Evolutionary conservation across 495 filamentous ascomycete species (phyloP).

Genomic region (Haplographium delicatum): DNA sequence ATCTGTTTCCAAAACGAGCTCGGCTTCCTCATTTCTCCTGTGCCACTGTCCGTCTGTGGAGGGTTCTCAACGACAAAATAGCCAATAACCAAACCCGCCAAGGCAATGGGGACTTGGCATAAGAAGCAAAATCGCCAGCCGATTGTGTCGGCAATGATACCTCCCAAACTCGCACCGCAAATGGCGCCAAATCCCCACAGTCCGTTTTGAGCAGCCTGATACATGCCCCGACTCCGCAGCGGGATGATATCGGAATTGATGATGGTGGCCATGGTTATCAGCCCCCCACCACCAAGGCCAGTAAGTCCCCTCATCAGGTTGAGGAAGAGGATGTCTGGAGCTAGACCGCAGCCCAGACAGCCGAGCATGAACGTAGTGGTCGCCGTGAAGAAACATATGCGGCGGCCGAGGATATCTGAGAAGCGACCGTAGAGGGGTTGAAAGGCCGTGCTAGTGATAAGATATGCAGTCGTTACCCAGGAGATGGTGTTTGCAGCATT

Average conservation of each 20-base stretch:
- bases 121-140: slow-evolving; percentile 49
- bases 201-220: slow-evolving; percentile 58
- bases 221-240: slow-evolving; percentile 58
- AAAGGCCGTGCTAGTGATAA: slow-evolving; percentile 23
- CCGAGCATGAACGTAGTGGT: slow-evolving; percentile 41
- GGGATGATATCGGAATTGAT: slow-evolving; percentile 64
- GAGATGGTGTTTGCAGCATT: slow-evolving; percentile 45
- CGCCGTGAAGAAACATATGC: slow-evolving; percentile 41
- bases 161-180: slow-evolving; percentile 44
- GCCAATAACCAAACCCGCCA: slow-evolving; percentile 48
- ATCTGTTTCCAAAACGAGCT: slow-evolving; percentile 48
- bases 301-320: slow-evolving; percentile 43
- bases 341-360: slow-evolving; percentile 42
- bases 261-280: slow-evolving; percentile 45
- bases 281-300: slow-evolving; percentile 49
- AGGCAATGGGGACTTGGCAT: slow-evolving; percentile 44
- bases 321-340: slow-evolving; percentile 34
- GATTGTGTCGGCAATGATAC: slow-evolving; percentile 42
- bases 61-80: slow-evolving; percentile 42
- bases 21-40: slow-evolving; percentile 22
- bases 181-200: slow-evolving; percentile 53
- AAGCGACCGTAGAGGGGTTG: slow-evolving; percentile 26
- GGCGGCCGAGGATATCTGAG: slow-evolving; percentile 27
- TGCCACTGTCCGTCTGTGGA: slow-evolving; percentile 17
- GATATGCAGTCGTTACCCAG: slow-evolving; percentile 24